Base-by-base conservation (phyloP, 2,329 filamentous ascomycete species). In the Onygenales sp. region DNA sequence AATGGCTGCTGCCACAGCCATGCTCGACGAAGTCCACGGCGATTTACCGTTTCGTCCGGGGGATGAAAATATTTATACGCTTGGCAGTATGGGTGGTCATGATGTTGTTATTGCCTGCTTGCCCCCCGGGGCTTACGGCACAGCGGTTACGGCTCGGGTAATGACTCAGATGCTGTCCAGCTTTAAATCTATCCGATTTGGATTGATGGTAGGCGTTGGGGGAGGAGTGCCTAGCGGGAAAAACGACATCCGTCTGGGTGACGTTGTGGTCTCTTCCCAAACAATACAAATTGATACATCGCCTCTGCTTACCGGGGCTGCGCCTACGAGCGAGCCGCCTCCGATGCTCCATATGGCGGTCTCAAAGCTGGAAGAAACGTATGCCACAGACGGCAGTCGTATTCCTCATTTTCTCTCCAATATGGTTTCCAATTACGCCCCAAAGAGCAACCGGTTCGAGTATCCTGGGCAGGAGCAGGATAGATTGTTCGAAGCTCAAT, bases 401-500 rank as follows among this genome's bases (percentile, higher is more conserved):
- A 59, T 59, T 9, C 56, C 43, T 14, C 48, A 54, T 37, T 57
- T 53, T 39, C 31, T 57, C 31, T 14, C 37, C n/a, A n/a, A n/a
- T n/a, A n/a, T n/a, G n/a, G n/a, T n/a, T n/a, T n/a, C n/a, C n/a
- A n/a, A n/a, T n/a, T n/a, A n/a, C n/a, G n/a, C n/a, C n/a, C n/a
- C n/a, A n/a, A n/a, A n/a, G n/a, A n/a, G n/a, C 9, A 14, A 27
- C 1, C n/a, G 17, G n/a, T 52, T 49, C 43, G 13, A n/a, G 17
- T 43, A 17, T 33, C n/a, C n/a, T n/a, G n/a, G n/a, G n/a, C 51
- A 51, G 33, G 55, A 57, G 32, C 54, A 57, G 34, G 60, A 63
- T 44, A 32, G 54, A 46, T 56, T 62, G 39, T 62, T 62, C 52
- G 53, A 62, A 32, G 31, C 55, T 17, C 31, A 58, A 36, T 61